Evolutionary conservation across 345 rosid genomes (phyloP), one percentile per base, ranked within the genome.

Genomic region (Arabidopsis arenosa): DNA sequence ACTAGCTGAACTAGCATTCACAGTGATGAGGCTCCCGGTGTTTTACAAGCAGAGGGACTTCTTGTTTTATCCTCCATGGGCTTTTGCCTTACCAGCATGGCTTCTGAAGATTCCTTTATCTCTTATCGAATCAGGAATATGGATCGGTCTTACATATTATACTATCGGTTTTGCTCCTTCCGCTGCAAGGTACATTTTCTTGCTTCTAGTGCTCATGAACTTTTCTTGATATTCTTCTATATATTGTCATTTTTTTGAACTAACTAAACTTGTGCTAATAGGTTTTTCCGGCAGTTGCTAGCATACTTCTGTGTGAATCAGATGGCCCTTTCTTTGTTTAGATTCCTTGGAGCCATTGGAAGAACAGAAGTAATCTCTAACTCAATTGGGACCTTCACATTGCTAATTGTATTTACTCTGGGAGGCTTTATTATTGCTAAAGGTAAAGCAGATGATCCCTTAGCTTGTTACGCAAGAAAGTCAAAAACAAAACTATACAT

Each of bases 281-380:
- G 98, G 88, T 89, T 93, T 75, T 89, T 93, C 72, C 77, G 84
- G 41, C 98, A 90, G 73, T 84, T 87, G 70, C 63, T 93, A 57
- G 89, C 95, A 11, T 86, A 83, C 82, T 80, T 93, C 54, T 79
- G 85, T 44, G 76, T 90, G 62, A 95, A 93, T 62, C 96, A 93
- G 84, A 90, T 87, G 95, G 93, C 98, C 17, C 77, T 93, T 49
- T 78, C 91, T 7, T 92, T 93, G 73, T 93, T 90, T 74, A 88
- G 98, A 68, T 93, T 90, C 81, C 83, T 88, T 77, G 98, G 93
- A 78, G 95, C 96, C 5, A 26, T 93, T 43, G 98, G 96, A 78
- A 86, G 98, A 79, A 86, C 93, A 60, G 84, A 77, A 73, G 92
- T 93, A 12, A 80, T 89, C 10, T 80, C 98, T 15, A 90, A 76